Base-by-base conservation (phyloP, 306 rosid species). In the Quercus suber region DNA sequence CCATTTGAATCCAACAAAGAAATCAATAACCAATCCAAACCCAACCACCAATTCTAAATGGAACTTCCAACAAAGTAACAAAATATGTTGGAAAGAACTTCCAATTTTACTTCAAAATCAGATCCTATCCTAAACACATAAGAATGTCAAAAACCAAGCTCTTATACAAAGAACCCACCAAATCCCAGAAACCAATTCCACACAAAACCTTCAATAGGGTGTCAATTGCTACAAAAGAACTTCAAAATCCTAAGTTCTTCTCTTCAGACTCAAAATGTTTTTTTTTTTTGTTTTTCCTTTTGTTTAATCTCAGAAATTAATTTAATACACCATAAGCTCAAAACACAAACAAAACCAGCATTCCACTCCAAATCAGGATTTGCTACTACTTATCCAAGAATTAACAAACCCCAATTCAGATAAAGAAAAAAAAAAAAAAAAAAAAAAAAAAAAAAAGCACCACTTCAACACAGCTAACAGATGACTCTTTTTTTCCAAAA, bases 1-100 rank as follows among this genome's bases (percentile, higher is more conserved):
- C 96, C 99, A 95, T 95, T 95, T 70, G 57, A 80, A 73, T 81
- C 79, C 81, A 86, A 75, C 77, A 86, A 83, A 18, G 52, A 69
- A 15, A 78, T 63, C 53, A 23, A 80, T 78, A 85, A 82, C 75
- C 31, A 83, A 77, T 35, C 55, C 37, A 52, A 73, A 53, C 14
- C 76, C 75, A 69, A 79, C 13, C 31, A 76, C 59, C 30, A 49
- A 49, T 49, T 45, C 19, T 55, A 57, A 13, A 52, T 60, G 79
- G 71, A 18, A 56, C 74, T 61, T 74, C 21, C 77, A 75, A 55
- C 73, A 75, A 73, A 53, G 58, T 13, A 78, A 73, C 49, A 59
- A 57, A 15, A 10, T 31, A 73, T 59, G 20, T 33, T 49, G n/a
- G 33, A 71, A 82, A 57, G 41, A 67, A 21, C 57, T 76, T 80